These are phyloP conservation scores for Metschnikowia koreensis DNA, from an alignment of 805 yeast species.

Conservation along the genomic window DNA sequence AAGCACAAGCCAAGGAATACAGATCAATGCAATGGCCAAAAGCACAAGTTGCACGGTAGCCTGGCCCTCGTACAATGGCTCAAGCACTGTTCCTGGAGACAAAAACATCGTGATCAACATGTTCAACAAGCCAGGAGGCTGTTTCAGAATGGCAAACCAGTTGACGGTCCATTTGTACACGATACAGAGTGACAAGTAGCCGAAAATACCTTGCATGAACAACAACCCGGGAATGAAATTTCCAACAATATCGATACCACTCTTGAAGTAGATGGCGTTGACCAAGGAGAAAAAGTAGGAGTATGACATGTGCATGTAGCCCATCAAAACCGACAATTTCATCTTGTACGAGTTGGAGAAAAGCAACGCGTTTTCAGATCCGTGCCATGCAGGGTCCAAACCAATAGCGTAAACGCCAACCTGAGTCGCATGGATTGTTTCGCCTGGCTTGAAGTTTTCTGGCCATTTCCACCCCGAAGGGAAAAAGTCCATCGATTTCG, in stretches of 20 bases:
- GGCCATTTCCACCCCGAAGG: constrained; percentile 96
- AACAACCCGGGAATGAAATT: constrained; percentile 92
- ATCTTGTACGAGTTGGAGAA: constrained; percentile 95
- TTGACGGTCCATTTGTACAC: constrained; percentile 93
- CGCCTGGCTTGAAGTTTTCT: constrained; percentile 63
- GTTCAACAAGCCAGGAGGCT: constrained; percentile 90
- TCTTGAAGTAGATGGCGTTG: constrained; percentile 67
- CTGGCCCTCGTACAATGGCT: constrained; percentile 78
- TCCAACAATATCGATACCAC: constrained; percentile 79
- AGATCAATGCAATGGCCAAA: constrained; percentile 71
- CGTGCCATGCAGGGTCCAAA: constrained; percentile 95
- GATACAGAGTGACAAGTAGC: constrained; percentile 82
- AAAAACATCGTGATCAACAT: constrained; percentile 95
- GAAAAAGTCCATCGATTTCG: constrained; percentile 86
- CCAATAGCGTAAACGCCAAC: constrained; percentile 80
- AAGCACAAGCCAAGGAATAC: constrained; percentile 90
- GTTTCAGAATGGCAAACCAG: constrained; percentile 74
- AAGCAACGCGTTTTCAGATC: constrained; percentile 85
- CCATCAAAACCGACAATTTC: constrained; percentile 94
- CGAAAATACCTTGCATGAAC: constrained; percentile 96
- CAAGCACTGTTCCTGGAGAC: constrained; percentile 86
- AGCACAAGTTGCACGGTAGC: constrained; percentile 68
- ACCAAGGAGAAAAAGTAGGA: constrained; percentile 82
- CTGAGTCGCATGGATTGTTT: constrained; percentile 61
- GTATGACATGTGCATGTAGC: constrained; percentile 91